Percentiles rank a stretch among this genome's conserved stretches.
Conservation (phyloP, 192 early-diverging fungal species). For the Powellomyces hirtus region DNA sequence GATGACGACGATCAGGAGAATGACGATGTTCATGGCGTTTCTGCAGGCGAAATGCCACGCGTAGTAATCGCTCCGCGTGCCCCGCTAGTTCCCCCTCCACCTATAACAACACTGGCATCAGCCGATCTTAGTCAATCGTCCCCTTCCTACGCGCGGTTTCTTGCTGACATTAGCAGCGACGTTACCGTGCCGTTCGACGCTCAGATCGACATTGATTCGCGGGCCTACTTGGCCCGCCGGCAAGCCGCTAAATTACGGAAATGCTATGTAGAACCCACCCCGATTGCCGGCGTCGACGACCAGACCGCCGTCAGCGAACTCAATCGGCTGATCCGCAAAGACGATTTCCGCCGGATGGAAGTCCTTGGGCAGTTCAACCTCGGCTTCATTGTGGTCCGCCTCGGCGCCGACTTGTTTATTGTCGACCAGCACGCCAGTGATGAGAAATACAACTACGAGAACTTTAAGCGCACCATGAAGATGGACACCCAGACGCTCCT, state of each 20-base stretch:
- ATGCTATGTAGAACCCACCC: no score
- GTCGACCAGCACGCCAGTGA: conserved; percentile 98
- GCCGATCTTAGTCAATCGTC: not conserved
- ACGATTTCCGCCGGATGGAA: conserved; percentile 80
- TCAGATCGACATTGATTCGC: no score
- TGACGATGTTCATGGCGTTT: no score
- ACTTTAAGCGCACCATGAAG: conserved; percentile 45
- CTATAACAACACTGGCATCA: not conserved
- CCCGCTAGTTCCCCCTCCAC: no score
- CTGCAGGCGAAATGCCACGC: no score
- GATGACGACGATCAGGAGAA: no score
- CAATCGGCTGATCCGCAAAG: conserved; percentile 4
- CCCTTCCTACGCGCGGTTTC: not conserved
- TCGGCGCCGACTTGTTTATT: conserved; percentile 79
- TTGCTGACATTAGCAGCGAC: not conserved
- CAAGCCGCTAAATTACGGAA: no score
- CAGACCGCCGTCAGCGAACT: conserved; percentile 11
- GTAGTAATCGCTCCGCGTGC: no score
- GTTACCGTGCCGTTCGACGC: not conserved
- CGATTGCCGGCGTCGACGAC: not conserved
- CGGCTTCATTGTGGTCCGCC: conserved; percentile 84
- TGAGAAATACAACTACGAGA: conserved; percentile 97
- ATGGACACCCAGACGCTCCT: conserved; percentile 49
- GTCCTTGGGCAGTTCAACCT: conserved; percentile 95
- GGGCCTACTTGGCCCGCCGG: no score